Evolutionary conservation across 768 basidiomycete species (phyloP), one percentile per base, ranked within the genome.

Genomic region (Trametopsis cervina): DNA sequence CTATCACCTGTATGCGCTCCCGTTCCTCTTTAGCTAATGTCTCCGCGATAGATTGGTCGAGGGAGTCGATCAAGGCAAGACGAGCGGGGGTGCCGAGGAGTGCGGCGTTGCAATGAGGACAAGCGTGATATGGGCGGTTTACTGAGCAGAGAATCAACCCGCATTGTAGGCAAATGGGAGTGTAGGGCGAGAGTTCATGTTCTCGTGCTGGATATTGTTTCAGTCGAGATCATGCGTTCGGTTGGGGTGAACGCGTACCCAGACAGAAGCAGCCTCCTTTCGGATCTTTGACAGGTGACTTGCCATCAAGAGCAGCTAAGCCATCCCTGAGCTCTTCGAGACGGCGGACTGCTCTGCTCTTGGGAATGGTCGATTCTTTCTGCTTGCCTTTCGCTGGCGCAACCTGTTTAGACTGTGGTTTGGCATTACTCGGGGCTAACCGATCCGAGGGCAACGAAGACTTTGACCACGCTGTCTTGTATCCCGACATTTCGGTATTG

Each of bases 221-320:
- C 9, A 33, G 15, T 33, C 9, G 15, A 7, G 29, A 33, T 7
- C 29, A 46, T 26, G 23, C 40, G 7, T 4, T 4, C 4, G 17
- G 21, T 23, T 12, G 15, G 18, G 22, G 3, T 13, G 33, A 41
- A 23, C 15, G 29, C 13, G 44, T 24, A 17, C 83, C 81, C 67
- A 78, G 76, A 55, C 84, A 87, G 57, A 83, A 86, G 57, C 84
- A 87, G 0, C 83, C 82, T 3, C 79, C 77, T 35, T 73, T 76
- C 0, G 79, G 74, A 61, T 85, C 82, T 47, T 64, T 75, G 35
- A 64, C 59, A n/a, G 61, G 61, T 2, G 66, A 58, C 12, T 58
- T 60, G 4, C 35, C 37, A 24, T 23, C 17, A 35, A 20, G 11
- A 24, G 18, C 24, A 2, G 26, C 22, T 20, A 80, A 60, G 3